Evolutionary conservation across 345 rosid species (phyloP).

Genomic region (Brassica juncea): DNA sequence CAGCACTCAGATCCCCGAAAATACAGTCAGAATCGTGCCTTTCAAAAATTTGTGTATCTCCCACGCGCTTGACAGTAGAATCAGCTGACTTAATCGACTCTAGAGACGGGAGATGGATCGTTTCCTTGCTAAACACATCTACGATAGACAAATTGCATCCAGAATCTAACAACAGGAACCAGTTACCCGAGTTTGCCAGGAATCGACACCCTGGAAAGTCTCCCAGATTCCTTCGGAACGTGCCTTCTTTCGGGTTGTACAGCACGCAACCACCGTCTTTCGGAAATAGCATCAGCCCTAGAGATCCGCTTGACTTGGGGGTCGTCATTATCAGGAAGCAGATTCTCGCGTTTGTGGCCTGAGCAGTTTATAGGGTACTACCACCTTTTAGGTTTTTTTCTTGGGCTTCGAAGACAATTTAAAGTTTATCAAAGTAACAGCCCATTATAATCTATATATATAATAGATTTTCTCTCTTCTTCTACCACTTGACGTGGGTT

Average conservation of each 20-base stretch:
- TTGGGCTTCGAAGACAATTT: no score
- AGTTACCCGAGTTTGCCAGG: background rate
- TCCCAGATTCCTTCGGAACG: background rate
- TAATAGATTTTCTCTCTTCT: no score
- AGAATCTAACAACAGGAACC: background rate
- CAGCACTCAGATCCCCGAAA: no score
- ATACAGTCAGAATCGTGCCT: background rate
- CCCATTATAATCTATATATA: no score
- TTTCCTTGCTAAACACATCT: background rate
- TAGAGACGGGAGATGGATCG: background rate
- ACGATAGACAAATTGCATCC: background rate
- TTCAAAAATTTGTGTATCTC: background rate
- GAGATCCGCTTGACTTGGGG: background rate
- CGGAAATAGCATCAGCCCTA: background rate
- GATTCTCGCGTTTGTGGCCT: no score
- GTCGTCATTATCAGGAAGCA: background rate
- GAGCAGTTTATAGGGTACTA: no score
- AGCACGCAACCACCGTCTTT: background rate
- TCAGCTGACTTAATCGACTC: background rate
- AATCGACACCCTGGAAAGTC: background rate
- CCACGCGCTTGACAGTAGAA: background rate
- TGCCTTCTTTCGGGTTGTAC: background rate
- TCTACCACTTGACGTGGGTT: no score
- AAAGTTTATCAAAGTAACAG: no score
- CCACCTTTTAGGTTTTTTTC: no score